Evolutionary conservation across 176 grass and related monocot species (phyloP).

Genomic region (Rhynchospora pubera): DNA sequence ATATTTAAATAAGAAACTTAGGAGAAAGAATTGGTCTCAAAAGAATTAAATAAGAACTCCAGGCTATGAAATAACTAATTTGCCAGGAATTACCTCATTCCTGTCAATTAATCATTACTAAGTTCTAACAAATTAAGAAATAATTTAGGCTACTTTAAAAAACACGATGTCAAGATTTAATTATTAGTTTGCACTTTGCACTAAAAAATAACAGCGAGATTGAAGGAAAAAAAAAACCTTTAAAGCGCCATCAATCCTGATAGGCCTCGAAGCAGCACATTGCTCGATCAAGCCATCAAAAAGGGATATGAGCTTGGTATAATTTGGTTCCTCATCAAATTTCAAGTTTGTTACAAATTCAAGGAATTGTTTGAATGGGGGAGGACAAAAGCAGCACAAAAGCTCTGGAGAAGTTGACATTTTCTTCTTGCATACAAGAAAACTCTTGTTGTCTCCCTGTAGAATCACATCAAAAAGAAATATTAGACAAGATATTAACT

Average conservation of each 20-base stretch:
- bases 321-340: slow-evolving; percentile 88
- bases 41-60: background rate
- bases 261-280: slow-evolving; percentile 47
- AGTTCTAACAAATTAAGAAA: background rate
- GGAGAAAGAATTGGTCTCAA: background rate
- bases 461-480: slow-evolving; percentile 24
- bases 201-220: background rate
- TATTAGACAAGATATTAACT: background rate
- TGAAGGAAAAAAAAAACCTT: slow-evolving; percentile 45
- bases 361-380: slow-evolving; percentile 80
- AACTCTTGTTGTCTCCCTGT: slow-evolving; percentile 86
- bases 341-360: slow-evolving; percentile 79
- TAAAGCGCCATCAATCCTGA: slow-evolving; percentile 81
- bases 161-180: background rate
- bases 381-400: slow-evolving; percentile 61
- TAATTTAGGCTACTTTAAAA: background rate
- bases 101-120: background rate
- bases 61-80: background rate
- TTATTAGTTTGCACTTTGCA: background rate
- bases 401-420: slow-evolving; percentile 66
- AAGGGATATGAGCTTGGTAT: slow-evolving; percentile 62
- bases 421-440: slow-evolving; percentile 95
- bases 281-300: slow-evolving; percentile 74
- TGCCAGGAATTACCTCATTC: background rate
- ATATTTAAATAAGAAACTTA: background rate